Evolutionary conservation across 768 basidiomycete species (phyloP).

Genomic region (Dentipellis sp.): DNA sequence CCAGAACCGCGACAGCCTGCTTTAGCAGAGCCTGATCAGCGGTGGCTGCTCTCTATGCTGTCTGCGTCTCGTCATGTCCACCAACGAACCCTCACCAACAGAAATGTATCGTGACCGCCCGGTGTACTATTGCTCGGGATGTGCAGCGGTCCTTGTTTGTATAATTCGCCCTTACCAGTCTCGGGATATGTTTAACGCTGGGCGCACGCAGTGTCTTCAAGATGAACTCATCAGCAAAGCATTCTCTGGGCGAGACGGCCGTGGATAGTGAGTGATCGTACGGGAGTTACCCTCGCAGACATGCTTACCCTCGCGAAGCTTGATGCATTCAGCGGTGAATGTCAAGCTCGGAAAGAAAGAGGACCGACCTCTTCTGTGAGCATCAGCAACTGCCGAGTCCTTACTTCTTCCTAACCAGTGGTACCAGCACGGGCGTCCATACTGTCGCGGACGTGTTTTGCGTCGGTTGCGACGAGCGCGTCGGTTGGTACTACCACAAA

Average conservation of each 20-base stretch:
- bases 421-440: conserved; percentile 63
- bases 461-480: conserved; percentile 64
- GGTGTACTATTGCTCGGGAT: background rate
- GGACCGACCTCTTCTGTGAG: conserved; percentile 64
- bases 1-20: too few species aligned
- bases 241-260: conserved; percentile 75
- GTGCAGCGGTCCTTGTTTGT: background rate
- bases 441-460: conserved; percentile 78
- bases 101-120: background rate
- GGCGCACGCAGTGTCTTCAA: conserved; percentile 36
- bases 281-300: background rate
- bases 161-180: too few species aligned
- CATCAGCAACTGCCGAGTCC: background rate
- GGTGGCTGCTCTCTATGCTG: too few species aligned
- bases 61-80: too few species aligned
- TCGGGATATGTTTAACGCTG: too few species aligned
- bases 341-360: conserved; percentile 66
- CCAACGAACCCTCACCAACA: too few species aligned
- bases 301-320: conserved; percentile 27
- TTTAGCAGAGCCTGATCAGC: too few species aligned
- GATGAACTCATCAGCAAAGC: conserved; percentile 82
- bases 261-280: conserved; percentile 55
- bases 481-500: conserved; percentile 81
- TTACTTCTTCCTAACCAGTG: background rate
- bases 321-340: conserved; percentile 73